Evolutionary conservation across 2,329 filamentous ascomycete genomes (phyloP), one percentile per base, ranked within the genome.

Genomic region (Botrytis sinoallii): DNA sequence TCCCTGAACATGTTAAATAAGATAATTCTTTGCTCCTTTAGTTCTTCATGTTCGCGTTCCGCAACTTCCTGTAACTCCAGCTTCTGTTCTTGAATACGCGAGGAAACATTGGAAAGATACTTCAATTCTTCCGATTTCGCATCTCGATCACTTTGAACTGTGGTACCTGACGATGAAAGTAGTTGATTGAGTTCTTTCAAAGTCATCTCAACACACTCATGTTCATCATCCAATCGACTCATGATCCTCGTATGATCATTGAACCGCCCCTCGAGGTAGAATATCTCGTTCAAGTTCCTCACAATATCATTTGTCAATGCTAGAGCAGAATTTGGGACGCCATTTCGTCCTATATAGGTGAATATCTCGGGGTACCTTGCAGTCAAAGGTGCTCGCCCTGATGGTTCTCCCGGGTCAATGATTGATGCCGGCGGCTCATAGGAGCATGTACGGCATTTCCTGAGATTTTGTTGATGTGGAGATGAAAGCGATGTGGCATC

Each of bases 311-410:
- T 55, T 25, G 74, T 73, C 60, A 74, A 48, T 32, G 71, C 40
- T 14, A 73, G 22, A 20, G 71, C 71, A 35, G 65, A 70, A 18
- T 52, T 60, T 9, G 40, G 32, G 22, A 73, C 71, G 9, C 70
- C 73, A 48, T 70, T 65, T 25, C 64, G 52, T 22, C 57, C 46
- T 38, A 63, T 44, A 10, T 73, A 74, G 10, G 42, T 69, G n/a
- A 74, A 69, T 48, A 74, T 64, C 9, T 73, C 70, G 22, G 70
- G 52, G 40, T 72, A 64, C 2, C 70, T 65, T 52, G 52, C 48
- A 1, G 25, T 61, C 2, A 59, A 18, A 3, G 71, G 71, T 20
- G 65, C 44, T 65, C 10, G 29, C 8, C 5, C 22, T 8, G 42
- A 5, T 16, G 12, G 38, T 5, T 65, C 42, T 4, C 14, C 40